Conservation (phyloP, 1,139 yeast genomes). For the Yamadazyma songkhlaensis region DNA sequence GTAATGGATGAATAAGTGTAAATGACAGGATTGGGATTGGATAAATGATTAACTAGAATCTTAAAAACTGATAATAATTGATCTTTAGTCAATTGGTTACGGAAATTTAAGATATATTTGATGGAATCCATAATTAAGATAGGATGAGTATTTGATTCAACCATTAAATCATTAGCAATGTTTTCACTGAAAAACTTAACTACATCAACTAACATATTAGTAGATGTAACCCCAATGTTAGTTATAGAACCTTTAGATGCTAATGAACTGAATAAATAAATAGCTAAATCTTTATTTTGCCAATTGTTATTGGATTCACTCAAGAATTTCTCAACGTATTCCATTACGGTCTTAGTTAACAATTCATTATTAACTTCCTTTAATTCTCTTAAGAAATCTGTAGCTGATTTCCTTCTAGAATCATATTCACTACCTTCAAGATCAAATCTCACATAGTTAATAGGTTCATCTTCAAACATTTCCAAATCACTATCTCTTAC, state of each 20-base stretch:
- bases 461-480: constrained; percentile 94
- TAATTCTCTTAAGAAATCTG: constrained; percentile 85
- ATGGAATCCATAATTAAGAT: constrained; percentile 90
- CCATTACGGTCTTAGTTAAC: constrained; percentile 73
- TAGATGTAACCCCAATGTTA: constrained; percentile 82
- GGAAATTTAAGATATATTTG: constrained; percentile 81
- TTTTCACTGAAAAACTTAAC: constrained; percentile 79
- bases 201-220: constrained; percentile 81
- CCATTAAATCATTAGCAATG: constrained; percentile 73
- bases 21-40: constrained; percentile 68
- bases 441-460: constrained; percentile 87
- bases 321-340: constrained; percentile 71
- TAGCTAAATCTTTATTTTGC: constrained; percentile 86
- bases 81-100: constrained; percentile 87
- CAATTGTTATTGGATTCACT: constrained; percentile 49
- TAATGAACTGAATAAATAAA: constrained; percentile 80
- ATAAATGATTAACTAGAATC: constrained; percentile 67
- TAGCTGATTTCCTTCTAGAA: constrained; percentile 86
- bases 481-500: constrained; percentile 88
- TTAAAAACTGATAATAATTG: constrained; percentile 82
- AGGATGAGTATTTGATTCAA: constrained; percentile 43
- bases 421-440: constrained; percentile 94
- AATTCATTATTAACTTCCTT: constrained; percentile 74
- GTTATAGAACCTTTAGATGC: constrained; percentile 91
- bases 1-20: constrained; percentile 94